Evolutionary conservation across 257 asterid species (phyloP).

Genomic region (Scutellaria barbata): DNA sequence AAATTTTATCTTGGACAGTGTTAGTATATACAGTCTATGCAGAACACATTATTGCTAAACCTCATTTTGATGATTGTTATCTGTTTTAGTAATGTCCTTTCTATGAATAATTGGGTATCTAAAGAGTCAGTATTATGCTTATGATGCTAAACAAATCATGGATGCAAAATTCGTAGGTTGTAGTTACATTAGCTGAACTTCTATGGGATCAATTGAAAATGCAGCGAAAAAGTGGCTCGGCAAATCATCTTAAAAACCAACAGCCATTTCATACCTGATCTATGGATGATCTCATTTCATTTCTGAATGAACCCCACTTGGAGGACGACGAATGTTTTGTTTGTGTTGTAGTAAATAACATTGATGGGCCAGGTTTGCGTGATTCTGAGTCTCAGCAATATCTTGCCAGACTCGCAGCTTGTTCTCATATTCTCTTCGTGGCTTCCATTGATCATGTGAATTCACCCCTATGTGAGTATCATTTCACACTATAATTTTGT

Average conservation of each 20-base stretch:
- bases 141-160: constrained; percentile 32
- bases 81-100: constrained; percentile 3
- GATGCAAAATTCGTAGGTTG: constrained; percentile 56
- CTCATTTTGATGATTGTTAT: not conserved
- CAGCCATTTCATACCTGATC: constrained; percentile 73
- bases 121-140: not conserved
- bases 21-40: no score
- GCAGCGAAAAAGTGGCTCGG: constrained; percentile 46
- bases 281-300: constrained; percentile 76
- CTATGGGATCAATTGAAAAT: constrained; percentile 77
- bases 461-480: constrained; percentile 81
- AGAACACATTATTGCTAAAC: no score
- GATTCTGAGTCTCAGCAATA: constrained; percentile 83
- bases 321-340: constrained; percentile 63
- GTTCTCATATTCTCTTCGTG: constrained; percentile 77
- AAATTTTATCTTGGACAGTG: no score
- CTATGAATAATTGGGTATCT: no score
- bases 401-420: constrained; percentile 84
- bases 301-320: constrained; percentile 62
- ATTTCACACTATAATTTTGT: not conserved
- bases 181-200: constrained; percentile 75
- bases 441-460: constrained; percentile 96
- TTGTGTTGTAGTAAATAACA: constrained; percentile 74
- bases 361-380: constrained; percentile 88
- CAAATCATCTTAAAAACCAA: constrained; percentile 51